A percentile compares a stretch with the other conserved stretches of the same genome.
phyloP scores from a whole-genome alignment of 768 basidiomycete species.

The Rubroboletus satanas region DNA sequence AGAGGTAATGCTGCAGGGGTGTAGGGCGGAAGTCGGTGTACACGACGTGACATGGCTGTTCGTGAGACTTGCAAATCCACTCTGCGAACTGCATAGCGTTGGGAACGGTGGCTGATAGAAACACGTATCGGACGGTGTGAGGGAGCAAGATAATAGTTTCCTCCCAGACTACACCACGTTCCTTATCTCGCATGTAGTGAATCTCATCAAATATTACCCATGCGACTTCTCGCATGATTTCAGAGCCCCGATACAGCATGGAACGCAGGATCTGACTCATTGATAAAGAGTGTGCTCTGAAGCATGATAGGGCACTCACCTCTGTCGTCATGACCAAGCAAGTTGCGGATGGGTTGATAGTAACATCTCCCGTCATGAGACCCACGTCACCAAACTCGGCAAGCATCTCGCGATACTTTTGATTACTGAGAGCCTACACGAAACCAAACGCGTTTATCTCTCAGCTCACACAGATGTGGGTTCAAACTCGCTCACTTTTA shows the following conservation, averaged over 20 bases:
- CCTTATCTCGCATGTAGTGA: constrained; percentile 99
- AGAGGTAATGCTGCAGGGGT: constrained; percentile 96
- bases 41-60: constrained; percentile 98
- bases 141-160: constrained; percentile 97
- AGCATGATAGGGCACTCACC: constrained; percentile 38
- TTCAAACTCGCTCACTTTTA: constrained; percentile 70
- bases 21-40: constrained; percentile 99
- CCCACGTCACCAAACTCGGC: constrained; percentile 98
- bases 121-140: constrained; percentile 94
- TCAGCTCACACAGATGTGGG: constrained; percentile 9
- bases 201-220: constrained; percentile 99
- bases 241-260: constrained; percentile 97
- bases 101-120: constrained; percentile 97
- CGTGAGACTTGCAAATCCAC: constrained; percentile 97
- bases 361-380: constrained; percentile 99
- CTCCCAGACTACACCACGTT: constrained; percentile 99
- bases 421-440: constrained; percentile 89
- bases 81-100: constrained; percentile 99
- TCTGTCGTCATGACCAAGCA: constrained; percentile 99
- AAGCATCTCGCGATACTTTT: constrained; percentile 97
- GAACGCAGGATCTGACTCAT: constrained; percentile 83
- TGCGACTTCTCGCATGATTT: constrained; percentile 99
- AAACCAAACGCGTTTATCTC: constrained; percentile 15
- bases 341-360: constrained; percentile 94
- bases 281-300: not conserved